These are phyloP conservation scores for Sextonia rubra DNA, from an alignment of 164 flowering plant genomes.

Conservation along the genomic window DNA sequence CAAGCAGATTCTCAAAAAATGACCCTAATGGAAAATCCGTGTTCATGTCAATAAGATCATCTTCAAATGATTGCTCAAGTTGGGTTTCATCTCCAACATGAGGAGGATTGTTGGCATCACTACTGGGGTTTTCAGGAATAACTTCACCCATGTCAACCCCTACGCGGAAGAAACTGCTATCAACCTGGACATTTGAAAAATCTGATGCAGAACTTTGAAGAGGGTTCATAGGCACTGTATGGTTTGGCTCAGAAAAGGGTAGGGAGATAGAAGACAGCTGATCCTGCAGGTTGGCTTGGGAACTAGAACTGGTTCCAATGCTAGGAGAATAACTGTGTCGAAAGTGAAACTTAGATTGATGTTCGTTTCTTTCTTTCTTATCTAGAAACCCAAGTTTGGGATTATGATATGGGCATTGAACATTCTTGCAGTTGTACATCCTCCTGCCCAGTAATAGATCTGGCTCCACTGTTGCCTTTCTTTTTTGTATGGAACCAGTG, in stretches of 20 bases:
- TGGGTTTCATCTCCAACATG: slow-evolving; percentile 31
- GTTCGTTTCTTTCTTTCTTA: slow-evolving; percentile 44
- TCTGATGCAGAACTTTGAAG: slow-evolving; percentile 13
- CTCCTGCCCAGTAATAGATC: slow-evolving; percentile 7
- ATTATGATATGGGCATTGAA: slow-evolving; percentile 42
- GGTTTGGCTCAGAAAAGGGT: slow-evolving; percentile 37
- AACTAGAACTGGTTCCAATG: slow-evolving; percentile 22
- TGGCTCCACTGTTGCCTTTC: slow-evolving; percentile 34
- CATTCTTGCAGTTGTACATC: slow-evolving; percentile 35
- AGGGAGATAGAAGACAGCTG: slow-evolving; percentile 21
- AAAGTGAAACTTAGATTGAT: slow-evolving; percentile 41
- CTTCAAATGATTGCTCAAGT: slow-evolving; percentile 36
- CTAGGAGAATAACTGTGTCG: slow-evolving; percentile 15
- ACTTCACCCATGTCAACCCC: slow-evolving; percentile 30
- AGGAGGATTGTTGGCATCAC: slow-evolving; percentile 20
- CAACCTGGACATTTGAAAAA: slow-evolving; percentile 25
- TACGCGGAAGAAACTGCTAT: slow-evolving; percentile 25
- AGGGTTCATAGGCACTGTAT: slow-evolving; percentile 11
- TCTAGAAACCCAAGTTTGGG: slow-evolving; percentile 40
- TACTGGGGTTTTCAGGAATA: slow-evolving; percentile 27
- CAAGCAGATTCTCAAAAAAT: slow-evolving; percentile 36
- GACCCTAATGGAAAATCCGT: slow-evolving; percentile 38
- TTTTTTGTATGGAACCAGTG: slow-evolving; percentile 27
- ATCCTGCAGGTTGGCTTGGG: slow-evolving; percentile 25
- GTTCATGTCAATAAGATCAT: slow-evolving; percentile 22